phyloP scores from a whole-genome alignment of 78 protist species.

The Dictyostelium intermedium region DNA sequence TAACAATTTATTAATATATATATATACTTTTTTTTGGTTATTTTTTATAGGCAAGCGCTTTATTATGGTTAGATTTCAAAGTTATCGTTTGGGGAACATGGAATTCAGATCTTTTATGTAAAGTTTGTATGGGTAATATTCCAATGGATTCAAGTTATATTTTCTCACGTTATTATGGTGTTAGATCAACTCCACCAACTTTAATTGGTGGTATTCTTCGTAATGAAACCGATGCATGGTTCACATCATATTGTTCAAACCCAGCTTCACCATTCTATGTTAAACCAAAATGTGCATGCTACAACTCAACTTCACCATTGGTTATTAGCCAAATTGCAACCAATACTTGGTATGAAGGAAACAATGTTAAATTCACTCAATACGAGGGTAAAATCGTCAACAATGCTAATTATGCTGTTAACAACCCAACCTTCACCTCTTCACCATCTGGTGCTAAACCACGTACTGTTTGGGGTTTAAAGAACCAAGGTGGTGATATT shows the following conservation, averaged over 20 bases:
- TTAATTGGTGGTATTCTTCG: constrained; percentile 37
- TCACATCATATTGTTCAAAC: not conserved
- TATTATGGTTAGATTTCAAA: constrained; percentile 37
- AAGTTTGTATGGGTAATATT: constrained; percentile 42
- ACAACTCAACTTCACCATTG: not conserved
- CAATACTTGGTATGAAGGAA: not conserved
- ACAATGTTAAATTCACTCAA: not conserved
- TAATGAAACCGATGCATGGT: constrained; percentile 13
- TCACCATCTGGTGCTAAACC: constrained; percentile 25
- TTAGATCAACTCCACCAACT: not conserved
- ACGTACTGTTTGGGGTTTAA: constrained; percentile 22
- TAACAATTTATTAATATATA: not conserved
- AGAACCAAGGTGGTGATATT: not conserved
- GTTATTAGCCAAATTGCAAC: not conserved
- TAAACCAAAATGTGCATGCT: constrained; percentile 33
- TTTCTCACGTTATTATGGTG: constrained; percentile 23
- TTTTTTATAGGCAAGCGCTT: not conserved
- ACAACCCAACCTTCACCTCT: not conserved
- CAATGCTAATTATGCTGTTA: not conserved
- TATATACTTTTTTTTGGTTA: not conserved
- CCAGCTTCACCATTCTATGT: constrained; percentile 28
- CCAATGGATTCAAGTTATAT: constrained; percentile 43
- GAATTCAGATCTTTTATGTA: constrained; percentile 1
- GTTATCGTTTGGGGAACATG: constrained; percentile 36
- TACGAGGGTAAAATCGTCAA: not conserved